Evolutionary conservation across 805 yeast species (phyloP).

Genomic region (Pichia exigua): DNA sequence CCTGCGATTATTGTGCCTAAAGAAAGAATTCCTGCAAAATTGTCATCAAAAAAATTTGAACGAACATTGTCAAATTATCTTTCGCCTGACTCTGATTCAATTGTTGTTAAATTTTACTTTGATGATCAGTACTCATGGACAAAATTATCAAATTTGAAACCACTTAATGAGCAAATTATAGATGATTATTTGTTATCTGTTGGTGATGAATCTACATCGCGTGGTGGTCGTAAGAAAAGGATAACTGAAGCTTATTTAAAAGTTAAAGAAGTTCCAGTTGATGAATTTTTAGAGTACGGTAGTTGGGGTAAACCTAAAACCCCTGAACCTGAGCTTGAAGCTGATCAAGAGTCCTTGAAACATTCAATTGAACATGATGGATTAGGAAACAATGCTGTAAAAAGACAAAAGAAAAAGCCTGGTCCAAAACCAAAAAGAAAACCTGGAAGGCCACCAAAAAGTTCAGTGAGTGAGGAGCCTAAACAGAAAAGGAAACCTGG

Average conservation of each 20-base stretch:
- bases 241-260: conserved; percentile 26
- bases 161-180: conserved; percentile 36
- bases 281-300: conserved; percentile 37
- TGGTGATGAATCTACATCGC: conserved; percentile 25
- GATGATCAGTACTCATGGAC: conserved; percentile 74
- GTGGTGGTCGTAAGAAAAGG: conserved; percentile 16
- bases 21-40: conserved; percentile 50
- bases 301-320: conserved; percentile 33
- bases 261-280: conserved; percentile 39
- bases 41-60: conserved; percentile 36
- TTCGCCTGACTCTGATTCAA: neutral
- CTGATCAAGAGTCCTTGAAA: conserved; percentile 1
- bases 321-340: conserved; percentile 12
- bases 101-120: conserved; percentile 58
- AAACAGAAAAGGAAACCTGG: conserved; percentile 3
- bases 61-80: conserved; percentile 15
- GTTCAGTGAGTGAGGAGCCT: conserved; percentile 4
- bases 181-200: conserved; percentile 22
- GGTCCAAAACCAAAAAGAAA: conserved; percentile 3
- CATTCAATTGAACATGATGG: conserved; percentile 2
- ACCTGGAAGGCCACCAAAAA: conserved; percentile 4
- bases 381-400: neutral
- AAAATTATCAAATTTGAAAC: conserved; percentile 40
- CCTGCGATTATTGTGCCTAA: conserved; percentile 74
- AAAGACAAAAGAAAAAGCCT: conserved; percentile 19